Evolutionary conservation across 2,329 filamentous ascomycete species (phyloP).

Genomic region (Cercospora sesami): DNA sequence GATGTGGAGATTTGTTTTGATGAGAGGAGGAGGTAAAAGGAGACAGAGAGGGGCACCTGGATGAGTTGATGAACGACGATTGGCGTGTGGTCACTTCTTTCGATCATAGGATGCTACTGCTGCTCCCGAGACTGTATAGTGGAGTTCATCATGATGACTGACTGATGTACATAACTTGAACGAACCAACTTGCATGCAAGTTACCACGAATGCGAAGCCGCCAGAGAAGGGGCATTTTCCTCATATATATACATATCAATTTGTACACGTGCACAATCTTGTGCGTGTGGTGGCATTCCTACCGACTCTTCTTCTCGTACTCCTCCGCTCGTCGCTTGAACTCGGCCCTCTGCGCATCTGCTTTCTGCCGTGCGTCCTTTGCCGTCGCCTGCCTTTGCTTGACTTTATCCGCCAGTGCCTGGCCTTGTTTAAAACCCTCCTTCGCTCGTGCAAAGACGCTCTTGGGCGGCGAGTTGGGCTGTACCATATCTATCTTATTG

Average conservation of each 20-base stretch:
- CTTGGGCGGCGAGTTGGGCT: slow-evolving; percentile 14
- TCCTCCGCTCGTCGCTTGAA: slow-evolving; percentile 31
- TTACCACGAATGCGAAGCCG: neutral
- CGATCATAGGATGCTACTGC: neutral
- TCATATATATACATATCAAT: neutral
- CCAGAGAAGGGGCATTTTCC: neutral
- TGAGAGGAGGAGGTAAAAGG: slow-evolving; percentile 2
- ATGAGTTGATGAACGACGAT: neutral
- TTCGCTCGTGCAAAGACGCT: slow-evolving; percentile 17
- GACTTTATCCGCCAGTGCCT: neutral
- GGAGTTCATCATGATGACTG: neutral
- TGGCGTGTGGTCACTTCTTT: neutral
- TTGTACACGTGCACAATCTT: neutral
- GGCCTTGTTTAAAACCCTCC: slow-evolving; percentile 4
- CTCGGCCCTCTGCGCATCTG: slow-evolving; percentile 32
- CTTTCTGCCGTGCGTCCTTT: slow-evolving; percentile 26
- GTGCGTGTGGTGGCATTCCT: neutral
- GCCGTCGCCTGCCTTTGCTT: slow-evolving; percentile 11
- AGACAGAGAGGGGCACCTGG: neutral
- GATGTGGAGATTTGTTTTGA: slow-evolving; percentile 32
- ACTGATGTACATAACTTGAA: neutral
- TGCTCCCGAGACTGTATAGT: neutral
- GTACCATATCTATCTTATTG: slow-evolving; percentile 25
- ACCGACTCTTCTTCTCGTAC: slow-evolving; percentile 26
- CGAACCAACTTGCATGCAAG: neutral